A percentile compares a stretch with the other conserved stretches of the same genome.
These are phyloP conservation scores for Diaporthe ilicicola DNA, from an alignment of 2,329 filamentous ascomycete genomes.

Conservation along the genomic window DNA sequence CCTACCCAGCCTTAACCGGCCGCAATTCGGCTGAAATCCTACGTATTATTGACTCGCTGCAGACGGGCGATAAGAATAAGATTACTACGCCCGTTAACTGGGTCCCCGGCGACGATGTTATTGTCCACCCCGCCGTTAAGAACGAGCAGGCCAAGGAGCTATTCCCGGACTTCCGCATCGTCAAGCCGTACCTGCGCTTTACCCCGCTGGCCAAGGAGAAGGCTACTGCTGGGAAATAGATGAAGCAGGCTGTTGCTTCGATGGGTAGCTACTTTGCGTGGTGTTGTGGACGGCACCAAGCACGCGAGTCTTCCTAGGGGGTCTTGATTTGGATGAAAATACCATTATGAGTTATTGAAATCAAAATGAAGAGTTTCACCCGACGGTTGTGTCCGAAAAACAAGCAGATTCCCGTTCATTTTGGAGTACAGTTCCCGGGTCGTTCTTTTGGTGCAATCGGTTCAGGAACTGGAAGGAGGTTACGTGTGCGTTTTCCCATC, in stretches of 20 bases:
- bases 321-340: neutral
- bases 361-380: neutral
- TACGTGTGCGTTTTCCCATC: no score
- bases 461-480: no score
- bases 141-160: slow-evolving; percentile 88
- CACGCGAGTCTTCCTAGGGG: neutral
- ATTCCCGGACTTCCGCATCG: slow-evolving; percentile 78
- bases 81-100: slow-evolving; percentile 92
- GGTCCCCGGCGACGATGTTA: slow-evolving; percentile 88
- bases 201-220: slow-evolving; percentile 70
- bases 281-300: neutral
- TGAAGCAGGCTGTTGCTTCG: neutral
- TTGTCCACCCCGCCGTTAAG: slow-evolving; percentile 83
- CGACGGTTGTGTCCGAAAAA: neutral
- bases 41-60: slow-evolving; percentile 80
- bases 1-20: slow-evolving; percentile 91
- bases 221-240: slow-evolving; percentile 44
- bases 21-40: slow-evolving; percentile 83
- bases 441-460: no score
- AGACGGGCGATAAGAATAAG: slow-evolving; percentile 87
- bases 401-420: neutral
- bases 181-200: slow-evolving; percentile 79
- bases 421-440: no score
- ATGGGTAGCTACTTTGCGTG: neutral
- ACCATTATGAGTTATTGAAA: neutral